Conservation (phyloP, 2,329 filamentous ascomycete species). For the Talaromyces pinophilus region DNA sequence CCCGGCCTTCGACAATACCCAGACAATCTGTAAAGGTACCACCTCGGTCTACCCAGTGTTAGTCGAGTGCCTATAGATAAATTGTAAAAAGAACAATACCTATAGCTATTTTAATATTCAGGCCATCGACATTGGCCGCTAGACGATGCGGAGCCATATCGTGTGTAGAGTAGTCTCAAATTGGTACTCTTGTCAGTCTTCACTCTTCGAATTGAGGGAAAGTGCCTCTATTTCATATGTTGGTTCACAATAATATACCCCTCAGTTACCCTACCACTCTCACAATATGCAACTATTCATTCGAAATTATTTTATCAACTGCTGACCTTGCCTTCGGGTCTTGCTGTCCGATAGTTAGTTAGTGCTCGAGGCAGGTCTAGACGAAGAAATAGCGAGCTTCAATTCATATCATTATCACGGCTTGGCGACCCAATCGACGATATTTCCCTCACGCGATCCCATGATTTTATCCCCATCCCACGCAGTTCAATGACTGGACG, state of each 20-base stretch:
- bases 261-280: not conserved
- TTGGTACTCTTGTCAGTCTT: not conserved
- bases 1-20: conserved; percentile 57
- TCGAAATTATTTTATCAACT: not conserved
- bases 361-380: conserved; percentile 18
- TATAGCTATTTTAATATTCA: conserved; percentile 28
- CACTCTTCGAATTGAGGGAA: not conserved
- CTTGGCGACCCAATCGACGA: not conserved
- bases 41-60: conserved; percentile 58
- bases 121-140: conserved; percentile 19
- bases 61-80: not conserved
- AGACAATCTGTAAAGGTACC: conserved; percentile 94
- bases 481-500: not conserved
- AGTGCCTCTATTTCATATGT: conserved; percentile 1
- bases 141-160: conserved; percentile 25
- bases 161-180: not conserved
- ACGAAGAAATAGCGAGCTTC: conserved; percentile 1
- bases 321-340: not conserved
- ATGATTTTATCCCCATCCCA: not conserved
- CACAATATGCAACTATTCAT: not conserved
- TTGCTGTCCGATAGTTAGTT: not conserved
- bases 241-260: conserved; percentile 4
- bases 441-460: not conserved
- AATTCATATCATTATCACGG: not conserved
- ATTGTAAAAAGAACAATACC: conserved; percentile 13